Percentiles rank a stretch among this genome's conserved stretches.
These are phyloP conservation scores for Chlamydomonas urium DNA, from an alignment of 139 green algal species.

Conservation along the genomic window DNA sequence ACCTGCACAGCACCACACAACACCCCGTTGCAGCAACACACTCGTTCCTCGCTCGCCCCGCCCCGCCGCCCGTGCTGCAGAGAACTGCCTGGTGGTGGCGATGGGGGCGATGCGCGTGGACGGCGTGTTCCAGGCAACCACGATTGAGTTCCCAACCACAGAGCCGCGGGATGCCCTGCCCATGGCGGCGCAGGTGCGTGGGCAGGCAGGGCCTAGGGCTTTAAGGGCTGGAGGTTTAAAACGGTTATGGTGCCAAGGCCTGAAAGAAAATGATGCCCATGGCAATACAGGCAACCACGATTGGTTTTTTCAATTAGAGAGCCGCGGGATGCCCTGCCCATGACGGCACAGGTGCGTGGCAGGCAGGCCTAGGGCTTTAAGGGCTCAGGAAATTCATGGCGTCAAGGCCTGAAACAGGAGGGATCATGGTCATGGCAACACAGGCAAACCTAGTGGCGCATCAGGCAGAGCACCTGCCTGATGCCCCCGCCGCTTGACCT, in stretches of 20 bases:
- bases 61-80: conserved; percentile 16
- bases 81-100: conserved; percentile 88
- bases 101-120: conserved; percentile 64
- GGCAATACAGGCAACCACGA: conserved; percentile 56
- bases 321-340: conserved; percentile 43
- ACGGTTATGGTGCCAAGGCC: too few relatives aligned
- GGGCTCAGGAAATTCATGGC: too few relatives aligned
- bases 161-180: conserved; percentile 58
- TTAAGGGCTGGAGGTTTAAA: too few relatives aligned
- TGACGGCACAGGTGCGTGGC: conserved; percentile 41
- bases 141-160: conserved; percentile 66
- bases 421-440: too few relatives aligned
- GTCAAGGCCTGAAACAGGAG: too few relatives aligned
- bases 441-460: too few relatives aligned
- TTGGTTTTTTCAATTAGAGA: conserved; percentile 76
- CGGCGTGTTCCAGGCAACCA: conserved; percentile 63
- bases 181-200: conserved; percentile 39
- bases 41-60: neutral
- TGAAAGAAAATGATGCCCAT: too few relatives aligned
- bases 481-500: too few relatives aligned
- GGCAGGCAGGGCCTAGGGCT: too few relatives aligned
- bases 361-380: too few relatives aligned
- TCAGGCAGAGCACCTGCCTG: too few relatives aligned
- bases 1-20: neutral
- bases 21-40: neutral